Evolutionary conservation across 2,329 filamentous ascomycete species (phyloP), one percentile per base, ranked within the genome.

Genomic region (Pyrenochaeta sp.): DNA sequence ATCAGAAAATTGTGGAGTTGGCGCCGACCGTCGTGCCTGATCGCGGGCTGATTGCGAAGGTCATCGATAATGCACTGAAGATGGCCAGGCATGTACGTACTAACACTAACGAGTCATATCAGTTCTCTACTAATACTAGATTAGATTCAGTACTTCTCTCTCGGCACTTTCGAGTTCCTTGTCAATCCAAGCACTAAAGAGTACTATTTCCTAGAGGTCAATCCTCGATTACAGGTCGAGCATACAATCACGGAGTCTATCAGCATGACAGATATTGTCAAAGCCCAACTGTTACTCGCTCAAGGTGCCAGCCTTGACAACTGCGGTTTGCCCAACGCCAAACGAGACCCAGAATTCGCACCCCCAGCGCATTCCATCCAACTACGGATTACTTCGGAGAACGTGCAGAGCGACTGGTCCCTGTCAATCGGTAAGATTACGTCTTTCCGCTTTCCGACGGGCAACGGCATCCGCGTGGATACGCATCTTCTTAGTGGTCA

Each of bases 91-190:
- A 76, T 53, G 80, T 84, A 61, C 59, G 76, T 60, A 40, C 1
- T 22, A 2, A 19, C 15, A 12, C 27, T 8, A 36, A 1, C 1
- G 6, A 15, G 0, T 7, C 12, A 1, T 42, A 5, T 13, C 5
- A 1, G 19, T 15, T 15, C 25, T 22, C 9, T 3, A 8, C 52
- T 65, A 36, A 65, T 45, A 24, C 15, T 4, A 19, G 2, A 10
- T 1, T 25, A 83, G 75, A 82, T 87, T 50, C 74, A 79, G 3
- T 89, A 89, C 69, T 77, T 78, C 47, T 88, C 84, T 0, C 77
- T 89, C 0, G 88, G 87, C 8, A 90, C 87, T 0, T 88, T 88
- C 61, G 88, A 90, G 68, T 90, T 89, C 56, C 78, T 90, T 0
- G 80, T 88, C 12, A 84, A 84, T 55, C 80, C 83, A 10, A 58